Evolutionary conservation across 331 rosid species (phyloP).

Genomic region (Acacia pycnantha): DNA sequence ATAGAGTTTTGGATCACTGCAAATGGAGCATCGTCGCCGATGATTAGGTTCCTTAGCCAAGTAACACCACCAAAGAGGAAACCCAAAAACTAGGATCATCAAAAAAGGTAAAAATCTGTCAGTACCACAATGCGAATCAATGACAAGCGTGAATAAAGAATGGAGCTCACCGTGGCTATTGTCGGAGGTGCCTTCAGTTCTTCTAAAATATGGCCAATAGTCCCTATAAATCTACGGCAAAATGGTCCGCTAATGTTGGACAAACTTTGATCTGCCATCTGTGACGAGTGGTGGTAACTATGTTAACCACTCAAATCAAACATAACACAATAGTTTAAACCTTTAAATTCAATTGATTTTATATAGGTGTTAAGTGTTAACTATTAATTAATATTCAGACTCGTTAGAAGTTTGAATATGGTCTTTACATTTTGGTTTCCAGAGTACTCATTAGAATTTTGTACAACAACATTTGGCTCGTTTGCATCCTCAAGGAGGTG

Average conservation of each 20-base stretch:
- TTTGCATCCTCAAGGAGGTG: slow-evolving; percentile 47
- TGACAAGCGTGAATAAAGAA: not conserved
- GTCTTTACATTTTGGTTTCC: slow-evolving; percentile 53
- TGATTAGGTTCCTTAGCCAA: slow-evolving; percentile 59
- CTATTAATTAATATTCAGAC: not conserved
- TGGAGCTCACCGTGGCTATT: slow-evolving; percentile 62
- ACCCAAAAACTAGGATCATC: slow-evolving; percentile 63
- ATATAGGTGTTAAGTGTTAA: too few species aligned
- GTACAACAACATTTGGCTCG: slow-evolving; percentile 16
- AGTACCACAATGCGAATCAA: not conserved
- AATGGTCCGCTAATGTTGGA: slow-evolving; percentile 26
- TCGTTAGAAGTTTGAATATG: not conserved
- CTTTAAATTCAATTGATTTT: not conserved
- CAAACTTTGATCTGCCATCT: slow-evolving; percentile 42
- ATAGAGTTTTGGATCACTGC: slow-evolving; percentile 65
- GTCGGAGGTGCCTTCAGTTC: slow-evolving; percentile 86
- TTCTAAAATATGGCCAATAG: slow-evolving; percentile 33
- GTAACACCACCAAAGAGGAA: slow-evolving; percentile 63
- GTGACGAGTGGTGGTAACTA: not conserved
- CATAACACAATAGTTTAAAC: not conserved
- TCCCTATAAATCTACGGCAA: slow-evolving; percentile 32
- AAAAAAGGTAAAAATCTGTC: slow-evolving; percentile 14
- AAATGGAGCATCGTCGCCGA: slow-evolving; percentile 72
- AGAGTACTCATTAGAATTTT: slow-evolving; percentile 22
- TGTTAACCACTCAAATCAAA: not conserved